Percentiles rank a stretch among this genome's conserved stretches.
Conservation (phyloP, 139 green algal species). For the Medakamo hakoo region DNA sequence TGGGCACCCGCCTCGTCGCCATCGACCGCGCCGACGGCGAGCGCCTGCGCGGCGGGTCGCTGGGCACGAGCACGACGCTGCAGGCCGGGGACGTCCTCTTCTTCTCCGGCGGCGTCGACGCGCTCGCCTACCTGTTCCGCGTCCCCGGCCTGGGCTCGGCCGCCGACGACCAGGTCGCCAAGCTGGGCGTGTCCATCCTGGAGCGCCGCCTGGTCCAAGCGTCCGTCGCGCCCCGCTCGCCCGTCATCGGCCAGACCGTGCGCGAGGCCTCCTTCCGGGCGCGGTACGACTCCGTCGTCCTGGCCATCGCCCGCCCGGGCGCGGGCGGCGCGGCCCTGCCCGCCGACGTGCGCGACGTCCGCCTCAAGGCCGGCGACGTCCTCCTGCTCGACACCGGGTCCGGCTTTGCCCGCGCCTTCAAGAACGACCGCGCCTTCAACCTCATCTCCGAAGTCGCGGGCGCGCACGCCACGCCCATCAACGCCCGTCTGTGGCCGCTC, state of each 20-base stretch:
- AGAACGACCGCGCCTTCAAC: conserved; percentile 9
- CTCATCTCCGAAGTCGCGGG: conserved; percentile 21
- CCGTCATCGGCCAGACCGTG: conserved; percentile 21
- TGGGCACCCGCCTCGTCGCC: conserved; percentile 17
- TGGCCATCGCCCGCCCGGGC: conserved; percentile 47
- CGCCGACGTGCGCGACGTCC: conserved; percentile 21
- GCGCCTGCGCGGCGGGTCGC: background rate
- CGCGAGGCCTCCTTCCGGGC: conserved; percentile 36
- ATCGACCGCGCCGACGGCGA: conserved; percentile 12
- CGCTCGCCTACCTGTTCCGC: conserved; percentile 18
- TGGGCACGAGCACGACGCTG: background rate
- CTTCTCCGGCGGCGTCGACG: conserved; percentile 28
- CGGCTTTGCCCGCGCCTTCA: conserved; percentile 11
- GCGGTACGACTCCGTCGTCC: conserved; percentile 41
- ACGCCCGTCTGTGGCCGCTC: conserved; percentile 14
- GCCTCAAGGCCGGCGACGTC: conserved; percentile 30
- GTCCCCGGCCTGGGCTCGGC: conserved; percentile 16
- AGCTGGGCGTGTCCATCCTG: conserved; percentile 5
- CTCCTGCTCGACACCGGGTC: conserved; percentile 32
- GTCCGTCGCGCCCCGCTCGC: conserved; percentile 15
- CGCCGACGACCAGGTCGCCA: conserved; percentile 4
- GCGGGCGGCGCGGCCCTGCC: background rate
- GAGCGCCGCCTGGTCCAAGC: conserved; percentile 9
- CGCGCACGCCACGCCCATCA: conserved; percentile 18
- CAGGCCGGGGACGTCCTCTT: conserved; percentile 23